These are phyloP conservation scores for Gossypium stocksii DNA, from an alignment of 345 rosid species.

Conservation along the genomic window DNA sequence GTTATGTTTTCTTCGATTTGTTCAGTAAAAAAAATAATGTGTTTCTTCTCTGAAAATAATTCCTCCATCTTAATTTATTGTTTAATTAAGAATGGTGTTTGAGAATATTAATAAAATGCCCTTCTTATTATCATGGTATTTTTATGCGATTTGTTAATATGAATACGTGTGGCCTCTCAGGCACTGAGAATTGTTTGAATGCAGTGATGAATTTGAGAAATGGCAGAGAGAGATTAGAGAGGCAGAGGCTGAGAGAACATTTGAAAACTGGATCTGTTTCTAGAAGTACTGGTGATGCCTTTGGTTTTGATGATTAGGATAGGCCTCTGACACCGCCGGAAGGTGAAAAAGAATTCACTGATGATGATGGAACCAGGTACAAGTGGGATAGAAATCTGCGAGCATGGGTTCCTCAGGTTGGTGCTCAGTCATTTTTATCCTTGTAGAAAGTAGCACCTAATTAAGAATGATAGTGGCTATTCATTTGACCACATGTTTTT, in stretches of 20 bases:
- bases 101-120: background rate
- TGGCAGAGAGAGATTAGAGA: slow-evolving; percentile 80
- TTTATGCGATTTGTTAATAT: background rate
- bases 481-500: background rate
- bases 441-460: background rate
- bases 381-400: slow-evolving; percentile 72
- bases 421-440: slow-evolving; percentile 10
- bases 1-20: background rate
- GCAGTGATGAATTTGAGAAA: slow-evolving; percentile 71
- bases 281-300: slow-evolving; percentile 19
- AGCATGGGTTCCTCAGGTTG: slow-evolving; percentile 97
- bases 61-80: background rate
- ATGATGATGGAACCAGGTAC: slow-evolving; percentile 90
- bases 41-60: background rate
- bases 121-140: background rate
- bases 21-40: background rate
- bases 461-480: background rate
- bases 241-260: slow-evolving; percentile 60
- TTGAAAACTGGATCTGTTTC: slow-evolving; percentile 48
- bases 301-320: slow-evolving; percentile 33
- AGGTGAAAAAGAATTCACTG: slow-evolving; percentile 87
- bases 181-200: slow-evolving; percentile 6
- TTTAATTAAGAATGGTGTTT: background rate
- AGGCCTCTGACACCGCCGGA: slow-evolving; percentile 66
- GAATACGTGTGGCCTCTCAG: slow-evolving; percentile 1